phyloP scores from a whole-genome alignment of 768 basidiomycete genomes.

The Piloderma croceum region DNA sequence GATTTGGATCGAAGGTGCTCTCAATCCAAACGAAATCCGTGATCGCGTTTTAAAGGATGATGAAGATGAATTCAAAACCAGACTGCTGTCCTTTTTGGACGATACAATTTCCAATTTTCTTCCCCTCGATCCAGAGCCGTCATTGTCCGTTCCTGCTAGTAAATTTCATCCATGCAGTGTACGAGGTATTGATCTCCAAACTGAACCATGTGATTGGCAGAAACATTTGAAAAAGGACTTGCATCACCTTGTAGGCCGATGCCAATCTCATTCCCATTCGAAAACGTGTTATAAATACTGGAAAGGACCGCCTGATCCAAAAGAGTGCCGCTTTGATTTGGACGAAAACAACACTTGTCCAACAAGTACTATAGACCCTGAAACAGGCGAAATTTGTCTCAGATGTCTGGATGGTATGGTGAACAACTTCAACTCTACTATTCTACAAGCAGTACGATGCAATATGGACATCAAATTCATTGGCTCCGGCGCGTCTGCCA shows the following conservation, averaged over 20 bases:
- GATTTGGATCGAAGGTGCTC: slow-evolving; percentile 32
- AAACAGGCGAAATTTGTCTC: slow-evolving; percentile 2
- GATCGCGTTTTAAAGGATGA: slow-evolving; percentile 4
- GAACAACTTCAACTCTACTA: slow-evolving; percentile 8
- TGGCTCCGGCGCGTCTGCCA: slow-evolving; percentile 22
- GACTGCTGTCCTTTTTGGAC: not conserved
- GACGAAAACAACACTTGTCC: not conserved
- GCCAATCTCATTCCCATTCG: slow-evolving; percentile 8
- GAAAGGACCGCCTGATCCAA: not conserved
- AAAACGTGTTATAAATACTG: slow-evolving; percentile 12
- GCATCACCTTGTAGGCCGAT: slow-evolving; percentile 4
- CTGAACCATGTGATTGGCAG: slow-evolving; percentile 3
- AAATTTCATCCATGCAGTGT: not conserved
- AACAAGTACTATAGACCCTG: slow-evolving; percentile 5
- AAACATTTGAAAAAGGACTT: not conserved
- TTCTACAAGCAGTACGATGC: slow-evolving; percentile 17
- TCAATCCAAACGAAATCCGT: slow-evolving; percentile 27
- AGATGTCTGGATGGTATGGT: slow-evolving; percentile 8
- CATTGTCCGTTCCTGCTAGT: not conserved
- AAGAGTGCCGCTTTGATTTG: not conserved
- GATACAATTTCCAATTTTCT: slow-evolving; percentile 6
- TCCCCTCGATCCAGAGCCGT: slow-evolving; percentile 4
- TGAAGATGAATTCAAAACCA: not conserved
- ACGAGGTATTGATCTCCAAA: not conserved
- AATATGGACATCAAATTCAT: slow-evolving; percentile 30